Evolutionary conservation across 495 filamentous ascomycete species (phyloP), one percentile per base, ranked within the genome.

Genomic region (Polyplosphaeria fusca): DNA sequence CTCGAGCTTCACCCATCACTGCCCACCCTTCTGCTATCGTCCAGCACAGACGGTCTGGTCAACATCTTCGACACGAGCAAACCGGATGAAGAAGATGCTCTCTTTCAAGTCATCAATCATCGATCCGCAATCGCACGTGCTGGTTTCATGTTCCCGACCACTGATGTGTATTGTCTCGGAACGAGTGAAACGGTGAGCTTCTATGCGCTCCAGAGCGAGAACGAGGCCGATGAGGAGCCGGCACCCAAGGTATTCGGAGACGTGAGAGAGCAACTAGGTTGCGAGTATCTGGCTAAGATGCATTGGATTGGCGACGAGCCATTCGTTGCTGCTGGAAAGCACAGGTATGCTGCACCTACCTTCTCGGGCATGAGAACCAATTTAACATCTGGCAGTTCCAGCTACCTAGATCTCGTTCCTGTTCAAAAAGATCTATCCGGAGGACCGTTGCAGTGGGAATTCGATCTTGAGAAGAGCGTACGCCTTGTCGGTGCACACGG

Each of bases 21-120:
- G 27, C 77, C 80, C 28, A 73, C 79, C 47, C 75, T 86, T 26
- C 77, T 96, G 13, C 77, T 95, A 18, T 91, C 89, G 26, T 90
- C 89, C 55, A 91, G 87, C 47, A 96, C 90, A n/a, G 93, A 98
- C 74, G 88, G 88, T 13, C 80, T 96, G 0, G 79, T 96, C 50
- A 95, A 91, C 65, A 74, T 95, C 43, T 94, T 87, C 72, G 83
- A 96, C 68, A 85, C 80, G 13, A 76, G 74, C 18, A 80, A 89
- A 32, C 67, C 79, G 22, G 89, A 65, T 19, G 65, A 68, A 48
- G 90, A 96, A 66, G 89, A 95, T 19, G 87, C 91, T 0, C 74
- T 96, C 5, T 73, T 86, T 30, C 87, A 91, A 67, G 86, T 93
- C 12, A 84, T 95, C 70, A 96, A 98, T 73, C 88, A 93, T 69